Conservation (phyloP, 1,284 basidiomycete genomes). For the Mrakiaceae sp. region DNA sequence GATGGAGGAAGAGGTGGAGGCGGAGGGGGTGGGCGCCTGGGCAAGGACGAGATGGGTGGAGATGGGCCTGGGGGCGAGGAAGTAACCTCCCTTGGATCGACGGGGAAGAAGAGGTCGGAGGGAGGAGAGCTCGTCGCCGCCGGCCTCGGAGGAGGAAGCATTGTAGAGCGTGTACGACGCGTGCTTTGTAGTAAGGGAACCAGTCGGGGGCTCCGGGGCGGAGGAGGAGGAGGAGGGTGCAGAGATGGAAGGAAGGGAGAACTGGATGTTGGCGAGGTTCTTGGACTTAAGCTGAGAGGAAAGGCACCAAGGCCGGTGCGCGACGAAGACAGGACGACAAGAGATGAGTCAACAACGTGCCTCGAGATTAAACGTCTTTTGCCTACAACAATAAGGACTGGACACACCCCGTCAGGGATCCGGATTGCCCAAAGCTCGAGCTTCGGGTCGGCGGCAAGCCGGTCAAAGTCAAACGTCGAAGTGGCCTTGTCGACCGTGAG, state of each 20-base stretch:
- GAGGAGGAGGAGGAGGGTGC: not conserved
- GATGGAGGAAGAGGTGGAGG: not conserved
- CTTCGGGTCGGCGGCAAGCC: slow-evolving; percentile 2
- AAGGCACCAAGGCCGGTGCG: not conserved
- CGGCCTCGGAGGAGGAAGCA: not conserved
- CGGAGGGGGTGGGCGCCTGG: slow-evolving; percentile 21
- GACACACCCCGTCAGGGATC: slow-evolving; percentile 5
- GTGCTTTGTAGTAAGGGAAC: slow-evolving; percentile 4
- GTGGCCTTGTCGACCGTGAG: slow-evolving; percentile 6
- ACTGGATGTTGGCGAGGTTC: not conserved
- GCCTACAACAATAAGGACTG: not conserved
- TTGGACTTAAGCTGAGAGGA: not conserved
- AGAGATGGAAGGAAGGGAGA: not conserved
- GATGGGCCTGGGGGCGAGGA: not conserved
- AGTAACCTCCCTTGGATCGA: not conserved
- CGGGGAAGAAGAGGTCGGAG: not conserved
- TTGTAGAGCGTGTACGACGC: slow-evolving; percentile 1
- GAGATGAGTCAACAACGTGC: too few species aligned
- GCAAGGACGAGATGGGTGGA: not conserved
- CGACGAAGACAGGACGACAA: not conserved
- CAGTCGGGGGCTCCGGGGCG: not conserved
- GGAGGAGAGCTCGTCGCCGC: slow-evolving; percentile 1
- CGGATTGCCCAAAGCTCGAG: slow-evolving; percentile 12
- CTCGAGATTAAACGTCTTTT: not conserved
- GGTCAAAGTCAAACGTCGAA: slow-evolving; percentile 11